Base-by-base conservation (phyloP, 106 monocot genomes). In the Posidonia australis region DNA sequence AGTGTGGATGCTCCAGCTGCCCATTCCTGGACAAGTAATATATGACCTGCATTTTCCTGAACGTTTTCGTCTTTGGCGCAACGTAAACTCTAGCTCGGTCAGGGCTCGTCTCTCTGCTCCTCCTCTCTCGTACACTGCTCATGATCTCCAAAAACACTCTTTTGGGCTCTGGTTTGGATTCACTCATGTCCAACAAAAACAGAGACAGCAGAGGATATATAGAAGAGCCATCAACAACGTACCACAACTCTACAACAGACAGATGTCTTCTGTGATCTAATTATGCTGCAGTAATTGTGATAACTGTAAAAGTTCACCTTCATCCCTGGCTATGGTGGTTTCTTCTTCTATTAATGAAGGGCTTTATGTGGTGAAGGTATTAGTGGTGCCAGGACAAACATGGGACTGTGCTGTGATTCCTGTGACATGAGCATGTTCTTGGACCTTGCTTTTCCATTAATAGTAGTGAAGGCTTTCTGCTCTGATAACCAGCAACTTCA, bases 1-100 rank as follows among this genome's bases (percentile, higher is more conserved):
- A 92, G 63, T 92, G 92, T 9, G 92, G 92, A 63, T 92, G 92
- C 65, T 92, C 92, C 30, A 92, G 79, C 59, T 92, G 92, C n/a
- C 92, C 92, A 67, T 92, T 92, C 52, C 92, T 71, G 56, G 82
- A 76, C 44, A 92, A 74, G 73, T 88, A 92, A 66, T 92, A 92
- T 21, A 92, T 64, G 36, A 92, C 67, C 68, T 92, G 84, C 29
- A 81, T 78, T 76, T 72, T 92, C 67, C 69, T 82, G 25, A 70
- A 17, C 13, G 62, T 26, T 43, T 53, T 58, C 18, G 46, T 17
- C 46, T 60, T 70, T 41, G 69, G 59, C 24, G 53, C 24, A 58
- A 70, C 46, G 59, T 59, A 60, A 16, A 70, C 67, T 51, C 44
- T 54, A 55, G 55, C 67, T 30, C 54, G 28, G 42, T 67, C 67